Percentiles rank a stretch among this genome's conserved stretches.
Conservation (phyloP, 2,329 filamentous ascomycete genomes). For the Botrytis deweyae region DNA sequence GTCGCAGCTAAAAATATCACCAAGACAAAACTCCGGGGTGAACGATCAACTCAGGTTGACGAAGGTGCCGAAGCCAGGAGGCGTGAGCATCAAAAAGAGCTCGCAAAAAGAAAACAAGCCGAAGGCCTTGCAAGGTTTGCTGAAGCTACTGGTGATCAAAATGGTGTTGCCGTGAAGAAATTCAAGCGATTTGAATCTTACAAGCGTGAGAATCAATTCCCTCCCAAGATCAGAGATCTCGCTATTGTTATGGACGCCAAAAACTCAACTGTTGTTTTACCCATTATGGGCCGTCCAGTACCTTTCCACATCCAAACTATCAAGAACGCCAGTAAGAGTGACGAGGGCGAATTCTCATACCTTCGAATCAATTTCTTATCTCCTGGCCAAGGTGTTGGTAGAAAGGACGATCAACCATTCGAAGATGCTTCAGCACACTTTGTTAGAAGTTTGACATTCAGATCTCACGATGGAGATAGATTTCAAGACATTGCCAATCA, state of each 20-base stretch:
- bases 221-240: constrained; percentile 76
- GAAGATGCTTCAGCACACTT: constrained; percentile 96
- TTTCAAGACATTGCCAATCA: constrained; percentile 89
- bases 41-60: constrained; percentile 82
- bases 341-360: constrained; percentile 91
- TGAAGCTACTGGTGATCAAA: constrained; percentile 78
- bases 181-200: constrained; percentile 99
- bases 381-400: constrained; percentile 92
- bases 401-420: constrained; percentile 97
- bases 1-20: constrained; percentile 95
- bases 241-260: constrained; percentile 89
- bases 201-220: constrained; percentile 95
- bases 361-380: constrained; percentile 96
- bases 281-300: constrained; percentile 95
- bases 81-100: constrained; percentile 88
- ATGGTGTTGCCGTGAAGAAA: constrained; percentile 92
- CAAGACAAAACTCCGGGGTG: constrained; percentile 85
- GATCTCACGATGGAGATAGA: constrained; percentile 83
- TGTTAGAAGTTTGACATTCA: constrained; percentile 90
- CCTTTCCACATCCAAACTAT: constrained; percentile 98
- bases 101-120: constrained; percentile 82
- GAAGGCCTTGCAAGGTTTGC: constrained; percentile 84
- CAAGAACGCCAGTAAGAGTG: constrained; percentile 98
- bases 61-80: constrained; percentile 87
- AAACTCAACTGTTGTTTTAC: constrained; percentile 84